Evolutionary conservation across 805 yeast genomes (phyloP).

Genomic region (Spathaspora girioi): DNA sequence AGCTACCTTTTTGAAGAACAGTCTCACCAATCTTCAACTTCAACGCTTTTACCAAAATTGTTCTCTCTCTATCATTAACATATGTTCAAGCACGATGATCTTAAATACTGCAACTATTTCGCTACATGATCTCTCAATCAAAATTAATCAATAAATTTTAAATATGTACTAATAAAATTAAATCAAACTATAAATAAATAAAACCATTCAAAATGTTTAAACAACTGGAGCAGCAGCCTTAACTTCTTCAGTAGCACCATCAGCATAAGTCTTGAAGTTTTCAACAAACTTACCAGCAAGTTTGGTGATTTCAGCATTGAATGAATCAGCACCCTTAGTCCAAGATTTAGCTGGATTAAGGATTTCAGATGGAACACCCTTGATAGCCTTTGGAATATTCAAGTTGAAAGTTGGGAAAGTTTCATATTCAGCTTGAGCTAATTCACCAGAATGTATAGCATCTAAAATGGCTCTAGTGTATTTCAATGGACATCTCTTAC

Average conservation of each 20-base stretch:
- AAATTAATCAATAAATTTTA: not conserved
- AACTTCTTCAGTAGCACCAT: slow-evolving; percentile 81
- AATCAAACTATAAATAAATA: not conserved
- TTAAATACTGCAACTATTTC: no score
- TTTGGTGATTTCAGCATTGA: slow-evolving; percentile 41
- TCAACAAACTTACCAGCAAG: slow-evolving; percentile 78
- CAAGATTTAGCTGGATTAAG: slow-evolving; percentile 85
- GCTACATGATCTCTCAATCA: not conserved
- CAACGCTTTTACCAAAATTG: no score
- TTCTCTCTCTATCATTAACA: no score
- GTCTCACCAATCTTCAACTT: no score
- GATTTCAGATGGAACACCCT: slow-evolving; percentile 78
- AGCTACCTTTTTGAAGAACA: no score
- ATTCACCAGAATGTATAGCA: slow-evolving; percentile 88
- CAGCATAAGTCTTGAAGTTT: slow-evolving; percentile 81
- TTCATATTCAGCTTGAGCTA: slow-evolving; percentile 78
- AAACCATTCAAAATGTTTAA: slow-evolving; percentile 10
- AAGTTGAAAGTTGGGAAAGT: slow-evolving; percentile 82
- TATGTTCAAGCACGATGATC: no score
- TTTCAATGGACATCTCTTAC: slow-evolving; percentile 95
- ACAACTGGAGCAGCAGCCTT: slow-evolving; percentile 85
- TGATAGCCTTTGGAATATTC: slow-evolving; percentile 77
- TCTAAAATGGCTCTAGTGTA: slow-evolving; percentile 96
- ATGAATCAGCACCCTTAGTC: slow-evolving; percentile 46
- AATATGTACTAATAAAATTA: not conserved